These are phyloP conservation scores for Mycosphaerelloides madeirae DNA, from an alignment of 2,329 filamentous ascomycete species.

Conservation along the genomic window DNA sequence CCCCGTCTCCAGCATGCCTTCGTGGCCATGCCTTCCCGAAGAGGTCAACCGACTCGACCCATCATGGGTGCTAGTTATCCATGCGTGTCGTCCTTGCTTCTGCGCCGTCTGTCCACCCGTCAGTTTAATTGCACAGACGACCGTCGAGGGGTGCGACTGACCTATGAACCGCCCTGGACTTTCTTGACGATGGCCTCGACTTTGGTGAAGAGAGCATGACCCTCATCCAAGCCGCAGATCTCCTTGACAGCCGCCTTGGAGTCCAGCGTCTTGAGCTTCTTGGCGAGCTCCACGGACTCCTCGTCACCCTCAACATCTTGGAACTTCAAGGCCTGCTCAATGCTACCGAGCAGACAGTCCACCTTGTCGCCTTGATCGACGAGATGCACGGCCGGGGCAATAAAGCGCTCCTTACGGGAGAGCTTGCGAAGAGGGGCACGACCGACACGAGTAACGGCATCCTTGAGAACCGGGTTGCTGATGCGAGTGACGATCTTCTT, in stretches of 20 bases:
- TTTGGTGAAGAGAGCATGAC: constrained; percentile 71
- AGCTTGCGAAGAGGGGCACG: constrained; percentile 93
- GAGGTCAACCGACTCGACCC: neutral
- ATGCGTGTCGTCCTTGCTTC: no score
- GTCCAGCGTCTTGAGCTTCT: constrained; percentile 71
- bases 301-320: constrained; percentile 90
- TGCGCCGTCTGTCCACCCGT: no score
- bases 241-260: constrained; percentile 72
- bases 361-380: constrained; percentile 73
- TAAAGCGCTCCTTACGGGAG: constrained; percentile 89
- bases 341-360: constrained; percentile 69
- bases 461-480: constrained; percentile 87
- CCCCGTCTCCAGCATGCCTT: neutral
- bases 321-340: constrained; percentile 92
- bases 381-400: constrained; percentile 84
- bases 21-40: neutral
- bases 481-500: constrained; percentile 89
- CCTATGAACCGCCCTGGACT: constrained; percentile 55
- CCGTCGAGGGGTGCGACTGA: no score
- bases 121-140: no score
- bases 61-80: no score
- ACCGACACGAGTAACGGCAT: constrained; percentile 90
- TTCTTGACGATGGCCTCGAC: constrained; percentile 75
- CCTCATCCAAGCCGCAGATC: constrained; percentile 73
- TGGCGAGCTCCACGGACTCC: constrained; percentile 78